These are phyloP conservation scores for Trypanosomatidae sp. DNA, from an alignment of 208 protist genomes.

Conservation along the genomic window DNA sequence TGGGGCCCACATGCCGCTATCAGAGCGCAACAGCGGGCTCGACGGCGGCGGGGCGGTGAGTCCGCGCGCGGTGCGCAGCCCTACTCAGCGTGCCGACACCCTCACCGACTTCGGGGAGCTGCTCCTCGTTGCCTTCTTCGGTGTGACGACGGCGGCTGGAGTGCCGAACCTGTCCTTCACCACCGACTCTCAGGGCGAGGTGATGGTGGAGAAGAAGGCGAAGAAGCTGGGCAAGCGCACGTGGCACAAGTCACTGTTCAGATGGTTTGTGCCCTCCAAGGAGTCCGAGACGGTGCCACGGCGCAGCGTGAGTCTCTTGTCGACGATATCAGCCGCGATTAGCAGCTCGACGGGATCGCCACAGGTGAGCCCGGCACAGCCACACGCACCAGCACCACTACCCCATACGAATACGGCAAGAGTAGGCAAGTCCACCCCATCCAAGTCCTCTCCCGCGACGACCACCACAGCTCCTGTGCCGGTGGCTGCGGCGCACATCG, in stretches of 20 bases:
- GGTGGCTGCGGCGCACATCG: background rate
- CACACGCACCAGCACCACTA: background rate
- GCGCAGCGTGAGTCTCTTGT: no score
- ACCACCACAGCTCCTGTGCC: no score
- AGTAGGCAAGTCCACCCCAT: background rate
- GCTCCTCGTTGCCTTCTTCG: constrained; percentile 15
- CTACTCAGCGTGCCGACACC: background rate
- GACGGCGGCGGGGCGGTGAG: no score
- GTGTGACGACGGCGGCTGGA: constrained; percentile 3
- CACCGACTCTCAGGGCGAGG: background rate
- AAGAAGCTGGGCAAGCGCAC: background rate
- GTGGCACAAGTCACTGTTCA: background rate
- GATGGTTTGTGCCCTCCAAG: constrained; percentile 1
- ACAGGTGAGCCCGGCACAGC: background rate
- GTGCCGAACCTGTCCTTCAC: constrained; percentile 9
- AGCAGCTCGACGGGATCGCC: background rate
- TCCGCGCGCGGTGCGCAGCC: no score
- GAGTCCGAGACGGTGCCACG: no score
- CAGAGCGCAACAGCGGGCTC: background rate
- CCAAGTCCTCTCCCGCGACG: background rate
- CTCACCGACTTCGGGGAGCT: constrained; percentile 16
- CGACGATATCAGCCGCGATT: background rate
- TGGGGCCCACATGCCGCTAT: no score
- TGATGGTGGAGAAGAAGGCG: constrained; percentile 1
- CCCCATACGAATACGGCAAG: background rate